Percentiles rank a stretch among this genome's conserved stretches.
These are phyloP conservation scores for Neonectria coccinea DNA, from an alignment of 2,329 filamentous ascomycete species.

Conservation along the genomic window DNA sequence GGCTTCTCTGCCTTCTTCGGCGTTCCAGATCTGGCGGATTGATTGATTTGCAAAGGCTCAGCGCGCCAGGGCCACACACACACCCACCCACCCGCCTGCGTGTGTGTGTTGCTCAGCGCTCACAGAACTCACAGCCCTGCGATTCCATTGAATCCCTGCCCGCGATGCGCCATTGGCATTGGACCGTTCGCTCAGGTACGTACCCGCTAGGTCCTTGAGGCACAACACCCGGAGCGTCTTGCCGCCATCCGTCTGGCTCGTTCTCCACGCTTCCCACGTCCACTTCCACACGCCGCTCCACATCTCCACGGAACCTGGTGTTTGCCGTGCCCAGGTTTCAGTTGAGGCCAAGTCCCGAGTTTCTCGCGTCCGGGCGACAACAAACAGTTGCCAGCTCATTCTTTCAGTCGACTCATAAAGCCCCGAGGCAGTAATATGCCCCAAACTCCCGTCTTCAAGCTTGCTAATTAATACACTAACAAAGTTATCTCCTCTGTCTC, in stretches of 20 bases:
- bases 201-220: conserved; percentile 4
- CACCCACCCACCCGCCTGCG: background rate
- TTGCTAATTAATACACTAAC: background rate
- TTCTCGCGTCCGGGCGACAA: conserved; percentile 1
- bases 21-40: background rate
- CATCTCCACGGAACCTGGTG: conserved; percentile 18
- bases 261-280: conserved; percentile 20
- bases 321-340: conserved; percentile 24
- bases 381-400: background rate
- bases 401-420: background rate
- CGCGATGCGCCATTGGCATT: background rate
- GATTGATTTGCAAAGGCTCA: background rate
- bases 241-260: conserved; percentile 19
- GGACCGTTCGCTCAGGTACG: background rate
- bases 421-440: background rate
- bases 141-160: background rate
- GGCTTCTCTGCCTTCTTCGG: background rate
- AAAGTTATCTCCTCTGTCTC: conserved; percentile 7
- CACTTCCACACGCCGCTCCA: conserved; percentile 17
- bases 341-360: background rate
- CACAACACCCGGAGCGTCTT: conserved; percentile 15
- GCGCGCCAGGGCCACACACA: background rate
- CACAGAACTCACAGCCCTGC: background rate
- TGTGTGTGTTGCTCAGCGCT: background rate
- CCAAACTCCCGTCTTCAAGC: background rate